Evolutionary conservation across 495 filamentous ascomycete species (phyloP), one percentile per base, ranked within the genome.

Genomic region (Corynascus novoguineensis): DNA sequence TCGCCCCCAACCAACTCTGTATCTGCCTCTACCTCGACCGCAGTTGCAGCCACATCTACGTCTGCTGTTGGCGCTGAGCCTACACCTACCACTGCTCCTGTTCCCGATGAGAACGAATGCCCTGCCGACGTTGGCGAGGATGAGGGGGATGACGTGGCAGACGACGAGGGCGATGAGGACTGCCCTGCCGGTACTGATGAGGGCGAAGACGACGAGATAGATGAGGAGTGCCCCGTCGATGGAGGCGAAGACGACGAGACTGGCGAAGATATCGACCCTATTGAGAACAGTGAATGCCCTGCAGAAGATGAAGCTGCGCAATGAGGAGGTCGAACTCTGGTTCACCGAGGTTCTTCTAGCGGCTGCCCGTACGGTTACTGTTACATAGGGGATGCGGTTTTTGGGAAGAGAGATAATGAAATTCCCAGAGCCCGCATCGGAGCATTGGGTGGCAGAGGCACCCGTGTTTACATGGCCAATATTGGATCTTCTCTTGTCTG

Each of bases 191-290:
- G 35, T 34, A 29, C 4, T 14, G 47, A 31, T 9, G 46, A 49
- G 28, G 28, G 10, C 24, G 17, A 28, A 29, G 47, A 50, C 17
- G 47, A 24, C 4, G 47, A 50, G 2, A 7, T 2, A 2, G 47
- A 50, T 5, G 47, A 50, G 17, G 47, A 50, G 31, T 50, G 47
- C 47, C 47, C 47, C 10, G 47, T 12, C 12, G 47, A 50, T 11
- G 47, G 24, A 12, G 47, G 47, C n/a, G 47, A 49, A 29, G 46
- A 12, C 28, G 28, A 24, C 5, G 45, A 47, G 14, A n/a, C 14
- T 14, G 25, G n/a, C n/a, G n/a, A n/a, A n/a, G n/a, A n/a, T n/a
- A n/a, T n/a, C n/a, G n/a, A n/a, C n/a, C n/a, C n/a, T n/a, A n/a
- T n/a, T n/a, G n/a, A n/a, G n/a, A n/a, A n/a, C n/a, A n/a, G n/a